phyloP scores from a whole-genome alignment of 2,329 filamentous ascomycete genomes.

The Teratosphaeriaceae sp. region DNA sequence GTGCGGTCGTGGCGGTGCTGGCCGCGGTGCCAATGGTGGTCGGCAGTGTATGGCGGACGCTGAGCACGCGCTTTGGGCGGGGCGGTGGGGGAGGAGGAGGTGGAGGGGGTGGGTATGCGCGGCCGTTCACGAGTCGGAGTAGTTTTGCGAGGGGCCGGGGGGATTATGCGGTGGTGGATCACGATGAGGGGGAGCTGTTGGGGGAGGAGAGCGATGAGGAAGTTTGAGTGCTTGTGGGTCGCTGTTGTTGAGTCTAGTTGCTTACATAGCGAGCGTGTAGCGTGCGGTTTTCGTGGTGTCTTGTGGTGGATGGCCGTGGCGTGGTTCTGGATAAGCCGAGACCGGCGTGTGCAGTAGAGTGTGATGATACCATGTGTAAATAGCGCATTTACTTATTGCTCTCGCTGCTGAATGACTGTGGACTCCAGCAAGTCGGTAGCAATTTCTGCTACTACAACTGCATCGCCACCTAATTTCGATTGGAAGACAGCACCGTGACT shows the following conservation, averaged over 20 bases:
- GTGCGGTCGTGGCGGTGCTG: slow-evolving; percentile 49
- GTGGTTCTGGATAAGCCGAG: too few species aligned
- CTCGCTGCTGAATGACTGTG: too few species aligned
- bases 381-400: too few species aligned
- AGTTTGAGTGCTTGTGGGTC: slow-evolving; percentile 6
- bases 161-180: slow-evolving; percentile 84
- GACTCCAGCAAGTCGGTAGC: too few species aligned
- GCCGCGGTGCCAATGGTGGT: slow-evolving; percentile 59
- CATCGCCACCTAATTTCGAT: too few species aligned
- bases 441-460: too few species aligned
- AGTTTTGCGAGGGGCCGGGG: slow-evolving; percentile 80
- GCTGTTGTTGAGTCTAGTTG: too few species aligned
- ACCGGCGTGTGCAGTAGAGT: too few species aligned
- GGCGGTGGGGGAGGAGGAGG: slow-evolving; percentile 46
- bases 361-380: slow-evolving; percentile 6
- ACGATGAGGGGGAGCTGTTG: slow-evolving; percentile 89
- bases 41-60: slow-evolving; percentile 65
- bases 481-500: too few species aligned
- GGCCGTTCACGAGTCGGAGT: slow-evolving; percentile 78
- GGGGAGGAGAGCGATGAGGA: slow-evolving; percentile 59
- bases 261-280: slow-evolving; percentile 1
- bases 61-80: slow-evolving; percentile 44
- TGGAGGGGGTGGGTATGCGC: slow-evolving; percentile 45
- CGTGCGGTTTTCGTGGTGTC: too few species aligned
- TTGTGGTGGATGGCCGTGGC: too few species aligned